phyloP scores from a whole-genome alignment of 345 rosid genomes.

The Erodium maritimum region DNA sequence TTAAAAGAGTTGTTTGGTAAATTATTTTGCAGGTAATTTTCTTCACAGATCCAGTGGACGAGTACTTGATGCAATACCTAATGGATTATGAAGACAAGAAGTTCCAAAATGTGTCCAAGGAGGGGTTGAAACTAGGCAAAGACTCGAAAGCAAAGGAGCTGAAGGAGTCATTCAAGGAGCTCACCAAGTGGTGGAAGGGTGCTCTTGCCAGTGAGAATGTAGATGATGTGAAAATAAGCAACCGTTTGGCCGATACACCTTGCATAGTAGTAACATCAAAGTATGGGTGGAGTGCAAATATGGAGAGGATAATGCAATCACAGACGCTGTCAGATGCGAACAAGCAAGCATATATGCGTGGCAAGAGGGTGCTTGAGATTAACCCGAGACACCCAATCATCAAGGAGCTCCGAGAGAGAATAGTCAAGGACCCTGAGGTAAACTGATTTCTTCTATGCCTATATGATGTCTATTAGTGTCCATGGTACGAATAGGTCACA shows the following conservation, averaged over 20 bases:
- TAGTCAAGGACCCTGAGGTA: slow-evolving; percentile 81
- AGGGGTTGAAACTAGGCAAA: slow-evolving; percentile 85
- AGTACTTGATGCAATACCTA: slow-evolving; percentile 94
- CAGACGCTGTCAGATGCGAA: slow-evolving; percentile 81
- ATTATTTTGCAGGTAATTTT: slow-evolving; percentile 59
- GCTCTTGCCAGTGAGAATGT: slow-evolving; percentile 71
- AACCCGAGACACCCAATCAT: slow-evolving; percentile 92
- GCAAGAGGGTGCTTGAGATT: slow-evolving; percentile 91
- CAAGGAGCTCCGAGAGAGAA: slow-evolving; percentile 85
- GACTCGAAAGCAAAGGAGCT: slow-evolving; percentile 71
- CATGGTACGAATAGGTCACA: too few relatives aligned
- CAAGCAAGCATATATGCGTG: slow-evolving; percentile 89
- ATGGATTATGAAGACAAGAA: slow-evolving; percentile 92
- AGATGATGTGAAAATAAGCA: slow-evolving; percentile 86
- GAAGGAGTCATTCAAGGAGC: slow-evolving; percentile 86
- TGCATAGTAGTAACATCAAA: slow-evolving; percentile 94
- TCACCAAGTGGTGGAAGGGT: slow-evolving; percentile 92
- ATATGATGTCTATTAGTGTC: too few relatives aligned
- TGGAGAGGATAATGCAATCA: slow-evolving; percentile 98
- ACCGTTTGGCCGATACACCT: slow-evolving; percentile 81
- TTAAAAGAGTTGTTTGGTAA: too few relatives aligned
- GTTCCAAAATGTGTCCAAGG: slow-evolving; percentile 93
- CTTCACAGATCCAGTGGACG: slow-evolving; percentile 97
- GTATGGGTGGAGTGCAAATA: slow-evolving; percentile 94
- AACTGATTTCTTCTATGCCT: background rate